Percentiles rank a stretch among this genome's conserved stretches.
Evolutionary conservation across 192 early-diverging fungal genomes (phyloP).

Genomic region (Backusella tuberculispora): DNA sequence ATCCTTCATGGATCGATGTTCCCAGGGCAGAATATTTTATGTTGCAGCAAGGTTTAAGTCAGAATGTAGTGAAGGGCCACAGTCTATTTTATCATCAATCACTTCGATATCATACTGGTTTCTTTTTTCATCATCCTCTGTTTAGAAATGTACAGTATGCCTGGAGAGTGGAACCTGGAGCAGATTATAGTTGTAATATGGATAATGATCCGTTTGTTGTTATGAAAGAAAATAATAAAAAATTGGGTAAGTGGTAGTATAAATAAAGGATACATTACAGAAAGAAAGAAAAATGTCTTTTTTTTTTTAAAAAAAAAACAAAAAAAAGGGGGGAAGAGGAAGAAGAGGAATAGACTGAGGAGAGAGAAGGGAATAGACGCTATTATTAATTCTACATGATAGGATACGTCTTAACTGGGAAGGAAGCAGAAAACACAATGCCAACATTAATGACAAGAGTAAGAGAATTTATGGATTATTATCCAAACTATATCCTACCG

Average conservation of each 20-base stretch:
- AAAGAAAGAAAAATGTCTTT: not conserved
- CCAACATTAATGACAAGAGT: slow-evolving; percentile 73
- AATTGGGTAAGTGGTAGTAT: slow-evolving; percentile 56
- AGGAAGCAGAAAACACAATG: slow-evolving; percentile 45
- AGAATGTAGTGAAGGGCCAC: slow-evolving; percentile 27
- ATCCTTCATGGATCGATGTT: slow-evolving; percentile 76
- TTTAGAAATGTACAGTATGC: slow-evolving; percentile 68
- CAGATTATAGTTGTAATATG: slow-evolving; percentile 75
- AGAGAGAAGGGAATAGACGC: too few relatives aligned
- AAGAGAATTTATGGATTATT: slow-evolving; percentile 46
- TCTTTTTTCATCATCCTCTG: slow-evolving; percentile 71
- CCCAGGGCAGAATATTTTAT: slow-evolving; percentile 57
- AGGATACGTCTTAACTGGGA: slow-evolving; percentile 19
- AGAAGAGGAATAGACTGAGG: too few relatives aligned
- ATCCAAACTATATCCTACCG: slow-evolving; percentile 46
- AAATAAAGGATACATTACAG: too few relatives aligned
- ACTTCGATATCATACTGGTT: slow-evolving; percentile 47
- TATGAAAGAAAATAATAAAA: slow-evolving; percentile 72
- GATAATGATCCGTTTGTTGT: slow-evolving; percentile 71
- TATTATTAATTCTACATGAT: not conserved
- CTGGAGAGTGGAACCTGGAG: slow-evolving; percentile 82
- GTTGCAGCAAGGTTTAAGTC: slow-evolving; percentile 55
- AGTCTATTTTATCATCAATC: slow-evolving; percentile 27
- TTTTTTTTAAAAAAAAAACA: not conserved
- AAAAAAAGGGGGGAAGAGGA: too few relatives aligned